Evolutionary conservation across 164 flowering plant genomes (phyloP).

Genomic region (Annona squamosa): DNA sequence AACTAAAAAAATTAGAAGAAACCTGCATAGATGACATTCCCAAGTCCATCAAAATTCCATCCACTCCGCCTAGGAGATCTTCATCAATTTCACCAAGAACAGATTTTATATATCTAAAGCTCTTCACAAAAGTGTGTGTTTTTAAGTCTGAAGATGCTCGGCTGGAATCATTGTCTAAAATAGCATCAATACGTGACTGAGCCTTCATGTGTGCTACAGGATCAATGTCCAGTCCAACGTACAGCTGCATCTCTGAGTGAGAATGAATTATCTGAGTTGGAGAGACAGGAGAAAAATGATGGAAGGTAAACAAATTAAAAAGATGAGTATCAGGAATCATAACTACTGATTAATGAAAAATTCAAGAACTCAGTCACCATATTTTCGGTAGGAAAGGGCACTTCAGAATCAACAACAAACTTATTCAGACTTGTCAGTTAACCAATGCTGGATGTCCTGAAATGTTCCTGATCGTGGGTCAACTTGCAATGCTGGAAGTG

Average conservation of each 20-base stretch:
- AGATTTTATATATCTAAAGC: conserved; percentile 55
- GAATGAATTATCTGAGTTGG: conserved; percentile 56
- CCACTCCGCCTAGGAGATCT: conserved; percentile 41
- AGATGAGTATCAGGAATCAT: neutral
- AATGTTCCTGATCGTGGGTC: too few species aligned
- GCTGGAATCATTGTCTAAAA: conserved; percentile 23
- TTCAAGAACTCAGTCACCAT: neutral
- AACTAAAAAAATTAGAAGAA: conserved; percentile 6
- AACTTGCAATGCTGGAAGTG: too few species aligned
- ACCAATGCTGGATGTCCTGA: neutral
- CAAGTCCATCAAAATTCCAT: conserved; percentile 92
- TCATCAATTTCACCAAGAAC: conserved; percentile 48
- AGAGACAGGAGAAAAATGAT: neutral
- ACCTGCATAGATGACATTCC: conserved; percentile 99
- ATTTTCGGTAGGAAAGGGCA: neutral
- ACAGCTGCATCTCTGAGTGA: conserved; percentile 65
- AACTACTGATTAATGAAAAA: neutral
- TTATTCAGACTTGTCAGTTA: neutral
- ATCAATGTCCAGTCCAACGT: conserved; percentile 85
- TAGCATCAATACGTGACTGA: conserved; percentile 27
- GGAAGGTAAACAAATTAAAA: neutral
- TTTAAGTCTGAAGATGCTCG: conserved; percentile 26
- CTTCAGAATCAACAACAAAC: too few species aligned
- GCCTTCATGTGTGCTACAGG: conserved; percentile 70
- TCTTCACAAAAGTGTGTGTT: conserved; percentile 37